These are phyloP conservation scores for Cudoniella acicularis DNA, from an alignment of 495 filamentous ascomycete species.

Conservation along the genomic window DNA sequence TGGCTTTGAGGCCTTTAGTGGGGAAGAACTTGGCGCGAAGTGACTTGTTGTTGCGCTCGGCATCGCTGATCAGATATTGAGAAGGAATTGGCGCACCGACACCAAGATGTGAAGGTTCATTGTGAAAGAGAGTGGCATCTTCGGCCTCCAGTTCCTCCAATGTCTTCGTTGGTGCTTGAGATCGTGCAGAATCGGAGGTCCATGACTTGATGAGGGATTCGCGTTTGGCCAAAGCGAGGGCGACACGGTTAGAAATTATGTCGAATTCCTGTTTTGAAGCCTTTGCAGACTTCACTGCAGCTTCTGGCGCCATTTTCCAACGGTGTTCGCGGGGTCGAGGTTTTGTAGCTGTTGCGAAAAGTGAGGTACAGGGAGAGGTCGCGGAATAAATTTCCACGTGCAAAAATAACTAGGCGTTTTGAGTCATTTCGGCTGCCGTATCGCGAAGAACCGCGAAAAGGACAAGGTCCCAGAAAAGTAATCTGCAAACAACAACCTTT, in stretches of 20 bases:
- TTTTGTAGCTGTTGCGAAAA: neutral
- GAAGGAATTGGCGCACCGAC: conserved; percentile 41
- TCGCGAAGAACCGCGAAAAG: neutral
- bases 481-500: conserved; percentile 5
- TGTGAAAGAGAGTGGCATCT: conserved; percentile 38
- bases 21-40: conserved; percentile 40
- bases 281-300: conserved; percentile 20
- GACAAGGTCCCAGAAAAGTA: neutral
- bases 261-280: conserved; percentile 27
- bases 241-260: conserved; percentile 40
- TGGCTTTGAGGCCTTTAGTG: conserved; percentile 16
- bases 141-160: conserved; percentile 41
- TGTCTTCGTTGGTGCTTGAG: conserved; percentile 35
- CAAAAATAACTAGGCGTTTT: neutral
- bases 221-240: conserved; percentile 40
- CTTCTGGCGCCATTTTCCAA: conserved; percentile 20
- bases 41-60: conserved; percentile 32
- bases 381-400: conserved; percentile 5
- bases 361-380: neutral
- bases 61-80: conserved; percentile 33
- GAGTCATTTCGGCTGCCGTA: conserved; percentile 8
- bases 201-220: conserved; percentile 44
- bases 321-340: neutral
- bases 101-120: conserved; percentile 38
- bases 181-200: conserved; percentile 25